These are phyloP conservation scores for Lathyrus oleraceus DNA, from an alignment of 306 rosid species.

Conservation along the genomic window DNA sequence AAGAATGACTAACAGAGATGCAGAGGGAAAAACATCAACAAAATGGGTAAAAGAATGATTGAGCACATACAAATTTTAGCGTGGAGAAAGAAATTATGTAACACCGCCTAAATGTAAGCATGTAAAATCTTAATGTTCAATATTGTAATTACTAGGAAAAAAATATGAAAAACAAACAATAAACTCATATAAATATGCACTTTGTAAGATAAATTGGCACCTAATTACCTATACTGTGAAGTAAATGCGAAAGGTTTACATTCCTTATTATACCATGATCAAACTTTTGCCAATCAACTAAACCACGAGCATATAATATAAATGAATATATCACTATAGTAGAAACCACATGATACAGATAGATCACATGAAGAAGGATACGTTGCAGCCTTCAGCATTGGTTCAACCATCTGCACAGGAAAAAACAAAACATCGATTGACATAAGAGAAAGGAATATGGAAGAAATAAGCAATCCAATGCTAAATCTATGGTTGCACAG, in stretches of 20 bases:
- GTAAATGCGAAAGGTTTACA: neutral
- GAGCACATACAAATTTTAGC: neutral
- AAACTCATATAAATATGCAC: neutral
- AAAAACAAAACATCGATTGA: constrained; percentile 16
- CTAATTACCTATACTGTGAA: neutral
- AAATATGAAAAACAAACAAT: neutral
- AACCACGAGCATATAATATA: constrained; percentile 6
- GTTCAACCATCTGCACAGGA: constrained; percentile 83
- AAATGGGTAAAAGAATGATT: neutral
- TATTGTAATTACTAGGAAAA: neutral
- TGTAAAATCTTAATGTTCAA: neutral
- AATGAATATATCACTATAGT: neutral
- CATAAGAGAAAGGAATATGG: constrained; percentile 6
- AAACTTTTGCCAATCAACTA: constrained; percentile 2
- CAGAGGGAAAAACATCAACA: constrained; percentile 8
- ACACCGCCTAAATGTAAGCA: neutral
- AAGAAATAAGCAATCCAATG: constrained; percentile 14
- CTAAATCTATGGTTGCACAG: constrained; percentile 10
- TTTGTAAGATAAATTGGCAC: constrained; percentile 1
- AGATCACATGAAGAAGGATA: constrained; percentile 54
- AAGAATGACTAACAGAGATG: constrained; percentile 9
- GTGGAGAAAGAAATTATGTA: neutral
- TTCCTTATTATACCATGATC: neutral
- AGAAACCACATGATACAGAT: neutral
- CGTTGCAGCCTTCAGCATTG: constrained; percentile 84